A percentile compares a stretch with the other conserved stretches of the same genome.
Evolutionary conservation across 2,329 filamentous ascomycete genomes (phyloP).

Genomic region (Phaeosphaeriaceae sp.): DNA sequence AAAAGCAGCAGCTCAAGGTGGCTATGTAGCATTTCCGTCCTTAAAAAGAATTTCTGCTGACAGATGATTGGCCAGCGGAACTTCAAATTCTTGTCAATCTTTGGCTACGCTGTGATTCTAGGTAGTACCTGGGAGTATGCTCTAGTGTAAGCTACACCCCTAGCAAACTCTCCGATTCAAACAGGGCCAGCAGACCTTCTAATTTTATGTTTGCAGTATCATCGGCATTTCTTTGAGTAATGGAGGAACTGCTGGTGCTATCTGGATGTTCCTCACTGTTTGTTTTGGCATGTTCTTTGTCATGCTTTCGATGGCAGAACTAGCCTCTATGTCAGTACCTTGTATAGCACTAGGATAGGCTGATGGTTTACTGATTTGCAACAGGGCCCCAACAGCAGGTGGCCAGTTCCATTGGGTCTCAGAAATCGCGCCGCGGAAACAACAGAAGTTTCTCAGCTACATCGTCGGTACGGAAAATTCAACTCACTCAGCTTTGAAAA

Average conservation of each 20-base stretch:
- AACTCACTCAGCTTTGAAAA: not conserved
- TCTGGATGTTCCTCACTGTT: constrained; percentile 31
- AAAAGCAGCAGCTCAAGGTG: too few species aligned
- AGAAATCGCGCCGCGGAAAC: constrained; percentile 41
- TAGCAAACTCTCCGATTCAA: not conserved
- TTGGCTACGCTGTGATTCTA: constrained; percentile 26
- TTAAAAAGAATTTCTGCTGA: constrained; percentile 20
- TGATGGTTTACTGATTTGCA: too few species aligned
- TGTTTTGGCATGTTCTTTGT: constrained; percentile 31
- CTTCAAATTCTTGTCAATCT: constrained; percentile 29
- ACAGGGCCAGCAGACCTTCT: not conserved
- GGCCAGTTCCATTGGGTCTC: constrained; percentile 2
- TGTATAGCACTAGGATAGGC: too few species aligned
- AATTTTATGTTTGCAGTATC: not conserved
- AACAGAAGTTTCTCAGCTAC: constrained; percentile 14
- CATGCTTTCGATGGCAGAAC: constrained; percentile 33
- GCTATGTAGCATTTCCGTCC: too few species aligned
- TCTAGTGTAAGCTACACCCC: constrained; percentile 4
- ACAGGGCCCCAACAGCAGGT: constrained; percentile 22
- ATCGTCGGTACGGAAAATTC: not conserved
- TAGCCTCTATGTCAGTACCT: constrained; percentile 32
- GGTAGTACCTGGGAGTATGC: constrained; percentile 21
- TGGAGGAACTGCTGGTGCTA: constrained; percentile 18
- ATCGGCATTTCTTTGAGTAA: constrained; percentile 5
- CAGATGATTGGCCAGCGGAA: constrained; percentile 24